A percentile compares a stretch with the other conserved stretches of the same genome.
Evolutionary conservation across 306 rosid species (phyloP).

Genomic region (Corylus americana): DNA sequence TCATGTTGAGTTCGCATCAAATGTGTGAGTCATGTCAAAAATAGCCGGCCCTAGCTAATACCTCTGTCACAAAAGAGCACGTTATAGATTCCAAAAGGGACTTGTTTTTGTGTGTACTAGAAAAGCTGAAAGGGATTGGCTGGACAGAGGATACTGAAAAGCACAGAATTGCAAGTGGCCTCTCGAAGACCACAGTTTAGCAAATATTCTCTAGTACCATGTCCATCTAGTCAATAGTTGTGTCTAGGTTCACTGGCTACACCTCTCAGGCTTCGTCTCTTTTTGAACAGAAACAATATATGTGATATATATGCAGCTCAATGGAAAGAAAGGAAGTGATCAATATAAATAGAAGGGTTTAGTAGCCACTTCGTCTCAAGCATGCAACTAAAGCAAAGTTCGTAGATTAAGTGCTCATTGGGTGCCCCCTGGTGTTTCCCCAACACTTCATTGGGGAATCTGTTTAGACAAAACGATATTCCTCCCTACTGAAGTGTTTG

Average conservation of each 20-base stretch:
- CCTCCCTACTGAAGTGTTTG: neutral
- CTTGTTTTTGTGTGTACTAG: neutral
- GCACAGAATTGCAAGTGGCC: neutral
- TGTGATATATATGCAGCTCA: neutral
- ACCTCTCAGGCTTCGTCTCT: neutral
- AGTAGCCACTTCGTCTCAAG: neutral
- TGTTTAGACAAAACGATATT: neutral
- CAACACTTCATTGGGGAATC: neutral
- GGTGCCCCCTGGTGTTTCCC: neutral
- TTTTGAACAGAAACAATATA: neutral
- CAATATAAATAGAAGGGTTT: neutral
- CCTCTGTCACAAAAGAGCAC: neutral
- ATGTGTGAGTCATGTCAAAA: too few relatives aligned
- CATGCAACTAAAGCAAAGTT: neutral
- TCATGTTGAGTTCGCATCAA: too few relatives aligned
- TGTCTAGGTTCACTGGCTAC: neutral
- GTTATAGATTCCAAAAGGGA: neutral
- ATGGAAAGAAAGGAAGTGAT: neutral
- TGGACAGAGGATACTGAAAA: neutral
- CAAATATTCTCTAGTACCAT: neutral
- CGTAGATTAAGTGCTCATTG: neutral
- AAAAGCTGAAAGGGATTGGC: neutral
- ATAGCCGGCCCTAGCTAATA: too few relatives aligned
- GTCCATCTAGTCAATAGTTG: neutral
- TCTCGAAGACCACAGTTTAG: neutral